Percentiles rank a stretch among this genome's conserved stretches.
phyloP scores from a whole-genome alignment of 495 filamentous ascomycete genomes.

The Darksidea phi region DNA sequence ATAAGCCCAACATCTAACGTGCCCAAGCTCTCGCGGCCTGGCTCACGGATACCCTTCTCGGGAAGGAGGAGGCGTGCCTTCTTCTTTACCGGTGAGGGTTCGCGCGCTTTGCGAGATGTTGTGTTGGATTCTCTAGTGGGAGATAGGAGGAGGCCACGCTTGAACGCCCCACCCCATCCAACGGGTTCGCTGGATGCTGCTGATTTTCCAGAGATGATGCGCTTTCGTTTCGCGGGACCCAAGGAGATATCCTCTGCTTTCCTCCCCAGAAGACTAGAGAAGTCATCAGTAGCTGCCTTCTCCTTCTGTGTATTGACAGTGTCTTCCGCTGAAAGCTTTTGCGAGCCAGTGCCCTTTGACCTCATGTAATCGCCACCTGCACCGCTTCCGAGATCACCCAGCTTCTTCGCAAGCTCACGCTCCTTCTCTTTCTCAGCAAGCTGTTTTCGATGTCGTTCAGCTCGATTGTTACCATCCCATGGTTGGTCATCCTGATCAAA shows the following conservation, averaged over 20 bases:
- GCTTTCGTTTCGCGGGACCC: slow-evolving; percentile 71
- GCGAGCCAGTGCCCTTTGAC: slow-evolving; percentile 7
- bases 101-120: slow-evolving; percentile 9
- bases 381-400: slow-evolving; percentile 63
- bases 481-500: slow-evolving; percentile 68
- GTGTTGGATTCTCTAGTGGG: slow-evolving; percentile 27
- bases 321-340: slow-evolving; percentile 7
- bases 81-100: slow-evolving; percentile 40
- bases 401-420: slow-evolving; percentile 70
- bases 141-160: slow-evolving; percentile 33
- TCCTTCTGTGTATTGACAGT: not conserved
- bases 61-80: slow-evolving; percentile 43
- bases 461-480: slow-evolving; percentile 54
- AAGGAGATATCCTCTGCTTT: slow-evolving; percentile 62
- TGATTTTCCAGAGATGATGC: slow-evolving; percentile 38
- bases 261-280: slow-evolving; percentile 57
- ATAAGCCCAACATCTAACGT: slow-evolving; percentile 28
- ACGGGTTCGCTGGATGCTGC: slow-evolving; percentile 40
- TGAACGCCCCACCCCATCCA: slow-evolving; percentile 46
- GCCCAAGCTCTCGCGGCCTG: slow-evolving; percentile 43
- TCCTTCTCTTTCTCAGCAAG: slow-evolving; percentile 75
- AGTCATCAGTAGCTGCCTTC: slow-evolving; percentile 13
- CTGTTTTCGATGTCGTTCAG: slow-evolving; percentile 66
- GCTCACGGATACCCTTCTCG: slow-evolving; percentile 46
- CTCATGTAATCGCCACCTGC: slow-evolving; percentile 75